A percentile compares a stretch with the other conserved stretches of the same genome.
Evolutionary conservation across 2,329 filamentous ascomycete species (phyloP).

Genomic region (Alternaria sp.): DNA sequence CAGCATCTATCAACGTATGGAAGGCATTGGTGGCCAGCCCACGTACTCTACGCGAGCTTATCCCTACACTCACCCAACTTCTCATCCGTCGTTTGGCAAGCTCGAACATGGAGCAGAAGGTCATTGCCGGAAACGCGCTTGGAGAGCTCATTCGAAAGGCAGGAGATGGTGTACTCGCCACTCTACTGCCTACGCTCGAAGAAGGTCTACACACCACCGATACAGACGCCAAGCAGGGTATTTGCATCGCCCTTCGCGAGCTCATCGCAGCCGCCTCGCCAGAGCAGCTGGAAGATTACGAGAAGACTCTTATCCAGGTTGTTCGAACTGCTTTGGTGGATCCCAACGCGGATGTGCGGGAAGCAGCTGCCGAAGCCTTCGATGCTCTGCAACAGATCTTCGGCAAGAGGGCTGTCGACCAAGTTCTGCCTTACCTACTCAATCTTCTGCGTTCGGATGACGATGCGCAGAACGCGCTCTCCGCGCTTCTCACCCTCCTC

Average conservation of each 20-base stretch:
- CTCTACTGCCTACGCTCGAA: conserved; percentile 87
- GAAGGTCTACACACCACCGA: conserved; percentile 91
- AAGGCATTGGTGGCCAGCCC: conserved; percentile 95
- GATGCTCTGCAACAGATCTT: conserved; percentile 93
- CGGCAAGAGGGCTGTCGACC: conserved; percentile 93
- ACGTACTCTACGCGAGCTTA: conserved; percentile 90
- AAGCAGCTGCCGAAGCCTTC: conserved; percentile 96
- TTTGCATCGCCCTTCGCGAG: conserved; percentile 94
- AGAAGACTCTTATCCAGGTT: conserved; percentile 93
- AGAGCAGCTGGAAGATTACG: conserved; percentile 91
- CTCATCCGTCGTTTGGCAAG: conserved; percentile 94
- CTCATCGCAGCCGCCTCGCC: conserved; percentile 88
- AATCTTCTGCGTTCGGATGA: conserved; percentile 86
- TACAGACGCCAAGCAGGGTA: conserved; percentile 93
- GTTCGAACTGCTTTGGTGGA: conserved; percentile 93
- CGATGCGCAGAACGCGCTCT: conserved; percentile 89
- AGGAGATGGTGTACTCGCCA: conserved; percentile 90
- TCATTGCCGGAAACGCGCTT: conserved; percentile 96
- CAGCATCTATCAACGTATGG: conserved; percentile 92
- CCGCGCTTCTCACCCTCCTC: conserved; percentile 90
- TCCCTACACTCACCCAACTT: conserved; percentile 92
- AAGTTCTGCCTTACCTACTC: conserved; percentile 91
- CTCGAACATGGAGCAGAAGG: conserved; percentile 97
- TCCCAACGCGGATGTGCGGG: conserved; percentile 85
- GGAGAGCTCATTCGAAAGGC: conserved; percentile 97